Evolutionary conservation across 768 basidiomycete genomes (phyloP).

Genomic region (Peribolospora kevripleyi): DNA sequence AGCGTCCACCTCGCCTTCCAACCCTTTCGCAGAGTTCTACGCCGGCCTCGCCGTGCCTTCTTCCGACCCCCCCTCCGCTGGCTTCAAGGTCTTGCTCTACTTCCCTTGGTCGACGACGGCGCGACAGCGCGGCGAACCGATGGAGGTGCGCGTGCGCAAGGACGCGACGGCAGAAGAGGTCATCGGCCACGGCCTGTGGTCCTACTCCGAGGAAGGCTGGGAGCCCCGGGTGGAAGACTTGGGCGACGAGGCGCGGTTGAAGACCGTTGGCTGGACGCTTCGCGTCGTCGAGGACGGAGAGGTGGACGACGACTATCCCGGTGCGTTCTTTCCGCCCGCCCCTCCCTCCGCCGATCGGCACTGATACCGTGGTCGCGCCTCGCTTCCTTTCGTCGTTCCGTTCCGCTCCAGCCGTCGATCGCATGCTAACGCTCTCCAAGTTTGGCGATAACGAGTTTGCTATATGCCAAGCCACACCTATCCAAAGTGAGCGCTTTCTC

Average conservation of each 20-base stretch:
- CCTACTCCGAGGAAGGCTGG: slow-evolving; percentile 76
- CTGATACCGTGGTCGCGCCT: neutral
- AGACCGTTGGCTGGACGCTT: slow-evolving; percentile 72
- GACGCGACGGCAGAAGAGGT: slow-evolving; percentile 90
- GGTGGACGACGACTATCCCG: slow-evolving; percentile 94
- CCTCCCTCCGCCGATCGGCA: no score
- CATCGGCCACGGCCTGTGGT: slow-evolving; percentile 74
- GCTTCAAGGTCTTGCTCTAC: slow-evolving; percentile 45
- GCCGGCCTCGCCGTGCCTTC: slow-evolving; percentile 52
- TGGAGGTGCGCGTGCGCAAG: slow-evolving; percentile 51
- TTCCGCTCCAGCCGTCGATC: slow-evolving; percentile 49
- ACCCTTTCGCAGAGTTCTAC: slow-evolving; percentile 73
- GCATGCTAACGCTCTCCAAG: slow-evolving; percentile 57
- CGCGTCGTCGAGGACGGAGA: slow-evolving; percentile 91
- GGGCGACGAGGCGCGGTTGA: slow-evolving; percentile 23
- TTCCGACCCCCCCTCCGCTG: slow-evolving; percentile 32
- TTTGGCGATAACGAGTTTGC: slow-evolving; percentile 82
- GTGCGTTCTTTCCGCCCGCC: slow-evolving; percentile 28
- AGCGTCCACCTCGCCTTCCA: slow-evolving; percentile 35
- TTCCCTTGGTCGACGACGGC: slow-evolving; percentile 47
- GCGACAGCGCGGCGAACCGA: slow-evolving; percentile 32
- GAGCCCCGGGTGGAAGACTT: slow-evolving; percentile 41
- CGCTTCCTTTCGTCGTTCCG: neutral
- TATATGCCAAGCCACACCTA: slow-evolving; percentile 43
- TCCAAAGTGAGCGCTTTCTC: slow-evolving; percentile 14